Conservation (phyloP, 148 eudicot genomes). For the Rhododendron kiyosumense region DNA sequence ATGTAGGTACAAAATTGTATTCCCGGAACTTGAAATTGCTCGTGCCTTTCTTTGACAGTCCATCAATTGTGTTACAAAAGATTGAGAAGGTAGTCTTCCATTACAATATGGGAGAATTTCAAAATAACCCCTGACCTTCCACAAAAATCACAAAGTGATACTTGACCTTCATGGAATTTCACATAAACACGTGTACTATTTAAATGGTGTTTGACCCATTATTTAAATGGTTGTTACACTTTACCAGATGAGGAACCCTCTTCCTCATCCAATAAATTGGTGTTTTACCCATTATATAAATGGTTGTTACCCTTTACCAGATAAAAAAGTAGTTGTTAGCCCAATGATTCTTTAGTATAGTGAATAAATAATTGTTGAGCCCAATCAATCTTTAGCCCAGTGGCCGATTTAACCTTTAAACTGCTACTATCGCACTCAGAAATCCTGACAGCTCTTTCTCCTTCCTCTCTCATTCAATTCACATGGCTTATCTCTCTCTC, state of each 20-base stretch:
- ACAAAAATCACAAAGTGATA: background rate
- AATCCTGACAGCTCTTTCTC: background rate
- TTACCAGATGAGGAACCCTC: background rate
- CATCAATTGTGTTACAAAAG: slow-evolving; percentile 59
- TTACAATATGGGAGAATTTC: background rate
- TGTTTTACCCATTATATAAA: background rate
- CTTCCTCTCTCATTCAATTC: background rate
- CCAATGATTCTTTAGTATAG: background rate
- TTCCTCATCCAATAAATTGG: background rate
- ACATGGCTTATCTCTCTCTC: background rate
- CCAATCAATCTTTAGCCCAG: background rate
- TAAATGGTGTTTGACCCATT: background rate
- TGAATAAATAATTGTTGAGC: too few species aligned
- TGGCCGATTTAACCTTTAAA: background rate
- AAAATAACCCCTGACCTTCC: background rate
- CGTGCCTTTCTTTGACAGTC: slow-evolving; percentile 81
- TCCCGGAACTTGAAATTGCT: slow-evolving; percentile 83
- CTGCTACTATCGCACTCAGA: background rate
- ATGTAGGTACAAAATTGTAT: slow-evolving; percentile 74
- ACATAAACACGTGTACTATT: background rate
- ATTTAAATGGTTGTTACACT: background rate
- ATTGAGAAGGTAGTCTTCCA: slow-evolving; percentile 54
- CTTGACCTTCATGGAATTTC: background rate
- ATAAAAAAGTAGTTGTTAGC: background rate
- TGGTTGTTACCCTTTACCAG: background rate